Conservation (phyloP, 2,329 filamentous ascomycete genomes). For the Magnaporthiopsis rhizophila region DNA sequence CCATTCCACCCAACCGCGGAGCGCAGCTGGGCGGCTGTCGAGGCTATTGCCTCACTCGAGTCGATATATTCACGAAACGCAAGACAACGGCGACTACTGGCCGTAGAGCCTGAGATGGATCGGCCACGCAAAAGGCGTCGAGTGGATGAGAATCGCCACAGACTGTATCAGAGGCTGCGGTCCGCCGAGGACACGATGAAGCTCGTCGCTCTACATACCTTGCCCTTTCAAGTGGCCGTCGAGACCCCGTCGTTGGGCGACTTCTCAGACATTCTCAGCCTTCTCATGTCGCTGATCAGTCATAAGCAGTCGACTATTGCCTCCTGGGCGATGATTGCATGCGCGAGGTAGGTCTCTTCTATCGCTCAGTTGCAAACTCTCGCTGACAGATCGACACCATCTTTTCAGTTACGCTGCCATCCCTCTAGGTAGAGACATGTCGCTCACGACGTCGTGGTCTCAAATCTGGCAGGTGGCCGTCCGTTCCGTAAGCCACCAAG, state of each 20-base stretch:
- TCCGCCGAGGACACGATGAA: conserved; percentile 35
- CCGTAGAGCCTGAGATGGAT: conserved; percentile 23
- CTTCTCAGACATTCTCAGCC: conserved; percentile 47
- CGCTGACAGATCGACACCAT: neutral
- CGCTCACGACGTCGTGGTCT: conserved; percentile 50
- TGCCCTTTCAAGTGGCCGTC: conserved; percentile 43
- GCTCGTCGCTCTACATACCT: conserved; percentile 46
- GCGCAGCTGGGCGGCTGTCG: conserved; percentile 51
- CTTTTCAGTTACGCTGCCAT: conserved; percentile 37
- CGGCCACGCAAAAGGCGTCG: conserved; percentile 47
- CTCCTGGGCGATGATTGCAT: conserved; percentile 80
- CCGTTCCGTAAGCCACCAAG: conserved; percentile 61
- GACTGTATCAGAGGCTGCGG: conserved; percentile 40
- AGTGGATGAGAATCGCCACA: conserved; percentile 31
- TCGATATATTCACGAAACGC: conserved; percentile 29
- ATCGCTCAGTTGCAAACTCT: neutral
- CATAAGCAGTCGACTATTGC: conserved; percentile 62
- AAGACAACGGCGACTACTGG: conserved; percentile 14
- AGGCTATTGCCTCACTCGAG: conserved; percentile 52
- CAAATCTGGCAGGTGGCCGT: conserved; percentile 68
- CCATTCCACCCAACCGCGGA: conserved; percentile 47
- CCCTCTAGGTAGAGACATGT: conserved; percentile 27
- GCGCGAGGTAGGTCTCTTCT: conserved; percentile 55
- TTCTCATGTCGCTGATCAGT: conserved; percentile 49
- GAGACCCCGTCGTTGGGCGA: conserved; percentile 37